Percentiles rank a stretch among this genome's conserved stretches.
Conservation (phyloP, 129 eudicot species). For the Heracleum sosnowskyi region DNA sequence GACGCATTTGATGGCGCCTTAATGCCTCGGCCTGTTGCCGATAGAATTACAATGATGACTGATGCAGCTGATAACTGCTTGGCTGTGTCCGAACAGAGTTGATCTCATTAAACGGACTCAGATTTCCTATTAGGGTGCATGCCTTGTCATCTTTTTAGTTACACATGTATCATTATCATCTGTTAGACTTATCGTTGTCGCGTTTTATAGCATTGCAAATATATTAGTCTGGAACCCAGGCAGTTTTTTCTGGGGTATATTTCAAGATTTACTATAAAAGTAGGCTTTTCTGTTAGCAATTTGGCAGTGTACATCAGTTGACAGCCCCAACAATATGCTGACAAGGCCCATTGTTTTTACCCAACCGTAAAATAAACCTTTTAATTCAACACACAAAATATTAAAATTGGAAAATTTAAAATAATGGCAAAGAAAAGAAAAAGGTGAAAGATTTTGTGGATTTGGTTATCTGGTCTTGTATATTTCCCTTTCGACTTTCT, state of each 20-base stretch:
- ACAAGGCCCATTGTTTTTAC: neutral
- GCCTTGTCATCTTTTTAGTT: neutral
- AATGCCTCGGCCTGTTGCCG: neutral
- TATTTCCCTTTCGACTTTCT: neutral
- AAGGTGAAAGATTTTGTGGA: neutral
- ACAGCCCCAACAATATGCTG: neutral
- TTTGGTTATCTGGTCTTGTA: neutral
- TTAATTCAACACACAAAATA: neutral
- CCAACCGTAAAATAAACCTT: too few relatives aligned
- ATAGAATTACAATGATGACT: neutral
- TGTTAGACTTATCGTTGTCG: neutral
- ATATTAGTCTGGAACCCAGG: too few relatives aligned
- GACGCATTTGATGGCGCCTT: neutral
- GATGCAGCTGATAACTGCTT: conserved; percentile 6
- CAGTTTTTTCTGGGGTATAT: too few relatives aligned
- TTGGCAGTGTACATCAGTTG: neutral
- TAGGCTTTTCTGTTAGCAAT: neutral
- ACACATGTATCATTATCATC: neutral
- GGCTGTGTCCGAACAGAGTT: conserved; percentile 16
- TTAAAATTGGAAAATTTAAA: neutral
- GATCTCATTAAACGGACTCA: neutral
- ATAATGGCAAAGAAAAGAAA: neutral
- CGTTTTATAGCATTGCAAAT: too few relatives aligned
- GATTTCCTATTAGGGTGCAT: neutral
- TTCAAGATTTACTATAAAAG: too few relatives aligned